Evolutionary conservation across 2,329 filamentous ascomycete species (phyloP).

Genomic region (Hypoxylon sp.): DNA sequence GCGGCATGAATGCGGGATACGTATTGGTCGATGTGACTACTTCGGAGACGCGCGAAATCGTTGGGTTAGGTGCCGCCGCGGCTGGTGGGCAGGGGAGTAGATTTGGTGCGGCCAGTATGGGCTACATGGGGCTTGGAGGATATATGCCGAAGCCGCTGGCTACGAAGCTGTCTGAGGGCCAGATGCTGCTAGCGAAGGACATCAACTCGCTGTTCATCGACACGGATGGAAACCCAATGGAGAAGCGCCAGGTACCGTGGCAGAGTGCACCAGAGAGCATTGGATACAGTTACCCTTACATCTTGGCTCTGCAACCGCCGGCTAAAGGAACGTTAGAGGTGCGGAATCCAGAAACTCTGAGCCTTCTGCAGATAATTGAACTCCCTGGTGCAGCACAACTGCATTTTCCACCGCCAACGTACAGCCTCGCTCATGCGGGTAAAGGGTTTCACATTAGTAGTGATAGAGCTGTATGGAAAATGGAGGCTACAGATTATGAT

Average conservation of each 20-base stretch:
- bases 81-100: constrained; percentile 75
- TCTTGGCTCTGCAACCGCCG: constrained; percentile 86
- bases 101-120: constrained; percentile 92
- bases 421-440: constrained; percentile 93
- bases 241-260: constrained; percentile 94
- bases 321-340: constrained; percentile 90
- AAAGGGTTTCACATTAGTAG: constrained; percentile 96
- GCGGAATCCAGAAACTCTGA: constrained; percentile 91
- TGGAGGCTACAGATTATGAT: constrained; percentile 93
- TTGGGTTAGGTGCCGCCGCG: constrained; percentile 79
- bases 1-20: constrained; percentile 92
- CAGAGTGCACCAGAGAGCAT: constrained; percentile 87
- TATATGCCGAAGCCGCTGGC: constrained; percentile 93
- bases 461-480: constrained; percentile 93
- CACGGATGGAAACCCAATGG: constrained; percentile 82
- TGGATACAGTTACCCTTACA: constrained; percentile 97
- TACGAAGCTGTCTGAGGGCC: constrained; percentile 82
- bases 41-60: constrained; percentile 82
- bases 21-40: constrained; percentile 87
- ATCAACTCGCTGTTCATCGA: constrained; percentile 96
- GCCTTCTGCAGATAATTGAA: constrained; percentile 86
- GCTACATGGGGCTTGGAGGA: constrained; percentile 94
- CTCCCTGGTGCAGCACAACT: constrained; percentile 86
- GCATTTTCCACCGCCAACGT: constrained; percentile 92
- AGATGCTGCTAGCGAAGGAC: constrained; percentile 96